Evolutionary conservation across 148 eudicot species (phyloP), one percentile per base, ranked within the genome.

Genomic region (Camellia lanceoleosa): DNA sequence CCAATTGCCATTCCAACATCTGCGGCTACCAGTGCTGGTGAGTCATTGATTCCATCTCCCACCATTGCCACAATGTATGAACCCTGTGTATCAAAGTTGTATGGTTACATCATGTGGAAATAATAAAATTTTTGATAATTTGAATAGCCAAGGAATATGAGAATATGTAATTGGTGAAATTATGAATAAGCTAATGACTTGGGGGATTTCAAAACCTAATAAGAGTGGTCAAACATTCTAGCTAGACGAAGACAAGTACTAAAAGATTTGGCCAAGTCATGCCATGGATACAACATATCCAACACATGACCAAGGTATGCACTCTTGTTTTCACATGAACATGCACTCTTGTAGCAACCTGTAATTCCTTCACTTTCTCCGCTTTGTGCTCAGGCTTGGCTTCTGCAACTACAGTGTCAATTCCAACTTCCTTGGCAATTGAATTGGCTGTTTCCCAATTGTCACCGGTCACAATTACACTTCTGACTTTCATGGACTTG

Each of bases 1-100:
- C 99, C 99, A 0, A 96, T 93, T 20, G 99, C 99, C 92, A 96
- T 90, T 52, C 99, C 99, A n/a, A 93, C 95, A 79, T 96, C 97
- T 10, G 99, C 99, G 7, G 99, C 98, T 51, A 92, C 99, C 0
- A 96, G 89, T 11, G 99, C 98, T 0, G 98, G 99, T 10, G 98
- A 93, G 86, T 96, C 99, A 47, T 93, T 96, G 42, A 96, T 92
- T 23, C 99, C 99, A 74, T 96, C 99, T 47, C 99, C 98, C 23
- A 96, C 98, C 99, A 93, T 96, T 47, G 99, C 99, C 80, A 93
- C 97, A 7, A 71, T 20, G 7, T 51, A 51, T 23, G 60, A 52
- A 71, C 60, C 59, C 75, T 71, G 75, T 5, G 60, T 11, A 71
- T 20, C 14, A 49, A 20, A 11, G 18, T 10, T 42, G 3, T 19